Conservation (phyloP, 2,329 filamentous ascomycete genomes). For the Clonostachys rhizophaga region DNA sequence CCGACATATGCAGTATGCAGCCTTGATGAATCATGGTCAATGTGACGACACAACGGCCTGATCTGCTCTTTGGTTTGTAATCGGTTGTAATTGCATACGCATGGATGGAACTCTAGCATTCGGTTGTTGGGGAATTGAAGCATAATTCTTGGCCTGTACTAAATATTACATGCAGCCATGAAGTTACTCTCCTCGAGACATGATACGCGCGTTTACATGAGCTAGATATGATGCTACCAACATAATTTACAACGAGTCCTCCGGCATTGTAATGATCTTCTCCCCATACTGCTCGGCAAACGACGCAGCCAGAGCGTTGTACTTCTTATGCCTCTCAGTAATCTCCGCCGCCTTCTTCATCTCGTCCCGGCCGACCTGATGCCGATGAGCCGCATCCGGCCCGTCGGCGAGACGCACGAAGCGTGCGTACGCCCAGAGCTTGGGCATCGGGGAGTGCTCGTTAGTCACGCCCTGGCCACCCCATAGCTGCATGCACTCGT, state of each 20-base stretch:
- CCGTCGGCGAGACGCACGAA: conserved; percentile 81
- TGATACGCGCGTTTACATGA: too few species aligned
- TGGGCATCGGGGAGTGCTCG: conserved; percentile 78
- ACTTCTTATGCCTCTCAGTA: conserved; percentile 52
- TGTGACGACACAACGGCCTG: too few species aligned
- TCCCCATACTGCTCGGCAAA: conserved; percentile 52
- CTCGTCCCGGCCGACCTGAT: conserved; percentile 71
- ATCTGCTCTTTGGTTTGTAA: too few species aligned
- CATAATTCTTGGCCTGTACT: too few species aligned
- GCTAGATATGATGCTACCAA: neutral
- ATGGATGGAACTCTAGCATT: too few species aligned
- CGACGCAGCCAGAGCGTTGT: conserved; percentile 56
- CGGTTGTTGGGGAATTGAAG: too few species aligned
- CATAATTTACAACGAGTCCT: conserved; percentile 8
- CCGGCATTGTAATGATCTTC: conserved; percentile 13
- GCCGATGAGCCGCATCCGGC: conserved; percentile 82
- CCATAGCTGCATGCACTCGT: conserved; percentile 86
- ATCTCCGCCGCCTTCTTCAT: conserved; percentile 59
- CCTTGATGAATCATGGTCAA: too few species aligned
- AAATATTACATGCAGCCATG: too few species aligned
- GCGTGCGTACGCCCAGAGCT: conserved; percentile 69
- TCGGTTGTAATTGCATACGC: too few species aligned
- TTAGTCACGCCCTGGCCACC: conserved; percentile 73
- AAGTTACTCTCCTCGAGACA: too few species aligned
- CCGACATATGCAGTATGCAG: too few species aligned